A percentile compares a stretch with the other conserved stretches of the same genome.
Evolutionary conservation across 2,329 filamentous ascomycete species (phyloP).

Genomic region (Setomelanomma holmii): DNA sequence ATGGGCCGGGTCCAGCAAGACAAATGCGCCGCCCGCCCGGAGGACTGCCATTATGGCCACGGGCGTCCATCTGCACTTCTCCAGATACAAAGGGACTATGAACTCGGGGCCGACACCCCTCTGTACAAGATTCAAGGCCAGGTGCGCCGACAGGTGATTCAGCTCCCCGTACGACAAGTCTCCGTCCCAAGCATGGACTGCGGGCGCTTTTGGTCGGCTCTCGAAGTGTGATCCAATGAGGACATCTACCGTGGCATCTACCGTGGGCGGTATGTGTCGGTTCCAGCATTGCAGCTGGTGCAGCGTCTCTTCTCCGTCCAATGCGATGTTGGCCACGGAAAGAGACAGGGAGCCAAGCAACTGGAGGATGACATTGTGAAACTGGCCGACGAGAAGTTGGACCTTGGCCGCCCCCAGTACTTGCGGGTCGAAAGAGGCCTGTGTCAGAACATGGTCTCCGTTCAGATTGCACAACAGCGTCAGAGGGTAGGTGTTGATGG

Average conservation of each 20-base stretch:
- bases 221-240: too few relatives aligned
- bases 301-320: too few relatives aligned
- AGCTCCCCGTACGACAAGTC: background rate
- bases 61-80: background rate
- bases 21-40: background rate
- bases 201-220: background rate
- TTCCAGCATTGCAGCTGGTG: too few relatives aligned
- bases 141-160: background rate
- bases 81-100: background rate
- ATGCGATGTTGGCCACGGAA: too few relatives aligned
- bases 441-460: background rate
- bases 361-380: too few relatives aligned
- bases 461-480: background rate
- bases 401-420: background rate
- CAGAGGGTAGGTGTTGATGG: background rate
- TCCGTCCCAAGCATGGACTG: background rate
- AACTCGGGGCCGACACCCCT: background rate
- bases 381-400: too few relatives aligned
- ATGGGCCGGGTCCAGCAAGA: background rate
- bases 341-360: too few relatives aligned
- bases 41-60: background rate
- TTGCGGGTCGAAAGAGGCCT: background rate
- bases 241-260: background rate
- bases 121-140: background rate
- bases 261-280: background rate